Conservation (phyloP, 176 grass and related monocot species). For the Tuctoria greenei region DNA sequence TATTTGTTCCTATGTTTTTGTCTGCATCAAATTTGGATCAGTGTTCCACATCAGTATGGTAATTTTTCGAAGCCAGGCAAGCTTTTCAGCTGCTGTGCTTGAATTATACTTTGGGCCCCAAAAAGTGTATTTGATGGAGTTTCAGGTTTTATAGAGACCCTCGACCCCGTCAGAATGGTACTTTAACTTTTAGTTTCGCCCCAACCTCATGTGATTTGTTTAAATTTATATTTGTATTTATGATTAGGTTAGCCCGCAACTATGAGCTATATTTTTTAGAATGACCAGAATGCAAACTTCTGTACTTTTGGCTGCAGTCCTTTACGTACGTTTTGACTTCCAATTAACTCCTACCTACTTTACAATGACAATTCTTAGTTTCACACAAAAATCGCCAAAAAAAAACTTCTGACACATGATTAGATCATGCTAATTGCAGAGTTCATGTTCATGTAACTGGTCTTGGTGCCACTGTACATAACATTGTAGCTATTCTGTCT, state of each 20-base stretch:
- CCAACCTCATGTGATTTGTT: neutral
- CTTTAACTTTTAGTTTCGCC: neutral
- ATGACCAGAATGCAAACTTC: neutral
- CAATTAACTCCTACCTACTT: neutral
- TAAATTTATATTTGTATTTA: neutral
- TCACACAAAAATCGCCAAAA: neutral
- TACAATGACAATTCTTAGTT: neutral
- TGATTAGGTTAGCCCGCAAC: neutral
- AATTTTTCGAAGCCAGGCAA: neutral
- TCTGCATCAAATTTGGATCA: slow-evolving; percentile 26
- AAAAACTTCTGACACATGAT: neutral
- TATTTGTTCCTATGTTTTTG: neutral
- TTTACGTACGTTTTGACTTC: neutral
- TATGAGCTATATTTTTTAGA: neutral
- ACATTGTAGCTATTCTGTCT: neutral
- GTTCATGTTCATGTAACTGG: neutral
- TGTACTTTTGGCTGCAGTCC: neutral
- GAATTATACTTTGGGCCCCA: neutral
- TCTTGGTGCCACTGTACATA: neutral
- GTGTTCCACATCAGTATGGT: neutral
- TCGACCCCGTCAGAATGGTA: neutral
- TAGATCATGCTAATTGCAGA: neutral
- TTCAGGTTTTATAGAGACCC: neutral
- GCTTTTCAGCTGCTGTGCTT: neutral
- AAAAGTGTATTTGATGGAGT: neutral